phyloP scores from a whole-genome alignment of 1,139 yeast species.

The Candida sp. region DNA sequence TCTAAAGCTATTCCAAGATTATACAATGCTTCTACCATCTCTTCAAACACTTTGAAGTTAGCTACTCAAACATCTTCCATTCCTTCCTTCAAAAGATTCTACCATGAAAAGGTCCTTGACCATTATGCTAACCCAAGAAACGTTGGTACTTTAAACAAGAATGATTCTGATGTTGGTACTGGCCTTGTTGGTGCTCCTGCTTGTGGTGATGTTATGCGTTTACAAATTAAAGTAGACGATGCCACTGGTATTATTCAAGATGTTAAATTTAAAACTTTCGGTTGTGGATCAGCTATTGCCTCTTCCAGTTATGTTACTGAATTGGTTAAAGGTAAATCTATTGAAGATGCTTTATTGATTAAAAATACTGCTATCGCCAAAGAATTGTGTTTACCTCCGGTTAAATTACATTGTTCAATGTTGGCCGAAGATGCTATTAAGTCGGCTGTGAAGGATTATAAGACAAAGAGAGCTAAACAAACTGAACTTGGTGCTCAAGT shows the following conservation, averaged over 20 bases:
- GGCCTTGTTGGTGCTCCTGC: slow-evolving; percentile 99
- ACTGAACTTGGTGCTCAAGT: too few relatives aligned
- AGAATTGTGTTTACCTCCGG: slow-evolving; percentile 94
- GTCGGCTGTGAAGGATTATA: slow-evolving; percentile 94
- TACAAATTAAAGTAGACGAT: slow-evolving; percentile 91
- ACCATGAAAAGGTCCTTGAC: slow-evolving; percentile 81
- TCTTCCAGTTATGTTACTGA: slow-evolving; percentile 94
- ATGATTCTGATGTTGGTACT: slow-evolving; percentile 81
- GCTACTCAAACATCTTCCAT: too few relatives aligned
- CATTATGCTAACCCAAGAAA: slow-evolving; percentile 97
- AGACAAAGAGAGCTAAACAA: slow-evolving; percentile 53
- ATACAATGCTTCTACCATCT: too few relatives aligned
- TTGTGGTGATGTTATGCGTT: slow-evolving; percentile 98
- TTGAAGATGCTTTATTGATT: slow-evolving; percentile 90
- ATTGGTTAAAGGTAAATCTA: slow-evolving; percentile 89
- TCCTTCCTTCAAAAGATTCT: slow-evolving; percentile 25
- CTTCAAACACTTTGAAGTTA: too few relatives aligned
- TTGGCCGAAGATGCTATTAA: slow-evolving; percentile 98
- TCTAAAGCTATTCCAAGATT: neutral
- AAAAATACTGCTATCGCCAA: slow-evolving; percentile 91
- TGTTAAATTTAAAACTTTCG: slow-evolving; percentile 97
- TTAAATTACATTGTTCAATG: slow-evolving; percentile 96
- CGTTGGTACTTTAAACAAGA: slow-evolving; percentile 89
- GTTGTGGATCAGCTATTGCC: slow-evolving; percentile 98
- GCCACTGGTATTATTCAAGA: slow-evolving; percentile 88